Base-by-base conservation (phyloP, 2,329 filamentous ascomycete genomes). In the Exophiala oligosperma region DNA sequence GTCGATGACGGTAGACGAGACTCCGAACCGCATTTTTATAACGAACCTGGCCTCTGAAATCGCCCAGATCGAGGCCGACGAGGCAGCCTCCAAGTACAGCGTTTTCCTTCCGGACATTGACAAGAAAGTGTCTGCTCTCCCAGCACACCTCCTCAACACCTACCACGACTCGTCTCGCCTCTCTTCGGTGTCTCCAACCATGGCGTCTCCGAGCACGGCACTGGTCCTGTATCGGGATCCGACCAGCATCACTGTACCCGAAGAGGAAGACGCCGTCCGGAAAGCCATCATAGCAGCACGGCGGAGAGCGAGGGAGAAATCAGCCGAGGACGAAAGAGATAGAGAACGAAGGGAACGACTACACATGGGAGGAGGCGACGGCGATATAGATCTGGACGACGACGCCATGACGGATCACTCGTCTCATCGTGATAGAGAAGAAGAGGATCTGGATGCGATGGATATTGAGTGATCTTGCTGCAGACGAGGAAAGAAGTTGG, bases 41-140 rank as follows among this genome's bases (percentile, higher is more conserved):
- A 88, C 92, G 78, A 87, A 95, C 73, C 80, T 99, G 8, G 92
- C 96, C 70, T 89, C 89, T 67, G 93, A 97, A 75, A 83, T 97
- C 48, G 87, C 88, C 12, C 85, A 88, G 64, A 77, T 81, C 28
- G 84, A 89, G 60, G 77, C 80, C 49, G 78, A 84, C 43, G 80
- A 85, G 56, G 75, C 78, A 51, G 58, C 49, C 1, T 47, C 52
- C 17, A 28, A 28, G 6, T 79, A 82, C 60, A 48, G 81, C 92
- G 69, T 92, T 24, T 64, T 97, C 77, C 81, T 96, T 0, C 87
- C 91, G 0, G 90, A 95, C 70, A 89, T 97, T 54, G 88, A 93
- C 71, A 91, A 89, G 74, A 88, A 90, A 70, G 81, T 97, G 52
- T 81, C 81, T 62, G 81, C 83, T 58, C 87, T 88, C 60, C 90